These are phyloP conservation scores for Colletotrichum cuscutae DNA, from an alignment of 2,329 filamentous ascomycete genomes.

Conservation along the genomic window DNA sequence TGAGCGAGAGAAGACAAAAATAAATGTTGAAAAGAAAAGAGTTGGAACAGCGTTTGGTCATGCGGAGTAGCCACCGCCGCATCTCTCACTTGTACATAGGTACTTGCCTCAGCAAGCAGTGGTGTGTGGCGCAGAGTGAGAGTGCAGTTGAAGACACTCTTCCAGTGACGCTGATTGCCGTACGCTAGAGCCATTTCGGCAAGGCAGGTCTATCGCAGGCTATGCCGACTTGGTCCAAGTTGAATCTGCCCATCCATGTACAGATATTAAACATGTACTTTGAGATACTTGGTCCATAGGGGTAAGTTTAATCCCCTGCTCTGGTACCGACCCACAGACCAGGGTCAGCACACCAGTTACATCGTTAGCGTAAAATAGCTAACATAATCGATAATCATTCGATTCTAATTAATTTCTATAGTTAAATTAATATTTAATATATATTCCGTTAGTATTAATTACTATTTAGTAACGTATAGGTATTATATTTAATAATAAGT, in stretches of 20 bases:
- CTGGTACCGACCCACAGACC: too few relatives aligned
- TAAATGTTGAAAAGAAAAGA: not conserved
- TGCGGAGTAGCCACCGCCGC: not conserved
- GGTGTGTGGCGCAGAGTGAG: not conserved
- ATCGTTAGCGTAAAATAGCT: too few relatives aligned
- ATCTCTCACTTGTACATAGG: not conserved
- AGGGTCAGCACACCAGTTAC: too few relatives aligned
- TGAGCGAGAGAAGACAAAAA: not conserved
- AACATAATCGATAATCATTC: too few relatives aligned
- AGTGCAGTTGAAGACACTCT: not conserved
- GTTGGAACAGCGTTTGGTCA: not conserved
- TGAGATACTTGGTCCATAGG: too few relatives aligned
- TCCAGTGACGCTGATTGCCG: constrained; percentile 2
- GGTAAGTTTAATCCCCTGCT: too few relatives aligned
- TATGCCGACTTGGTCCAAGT: not conserved
- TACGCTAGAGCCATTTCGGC: not conserved
- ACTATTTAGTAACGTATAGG: too few relatives aligned
- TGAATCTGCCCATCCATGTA: not conserved
- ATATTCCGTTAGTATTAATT: too few relatives aligned
- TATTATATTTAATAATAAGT: too few relatives aligned
- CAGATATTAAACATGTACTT: not conserved
- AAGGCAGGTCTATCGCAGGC: not conserved
- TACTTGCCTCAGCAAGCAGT: not conserved
- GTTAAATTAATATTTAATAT: too few relatives aligned
- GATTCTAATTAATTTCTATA: too few relatives aligned